These are phyloP conservation scores for Salix udensis DNA, from an alignment of 345 rosid species.

Conservation along the genomic window DNA sequence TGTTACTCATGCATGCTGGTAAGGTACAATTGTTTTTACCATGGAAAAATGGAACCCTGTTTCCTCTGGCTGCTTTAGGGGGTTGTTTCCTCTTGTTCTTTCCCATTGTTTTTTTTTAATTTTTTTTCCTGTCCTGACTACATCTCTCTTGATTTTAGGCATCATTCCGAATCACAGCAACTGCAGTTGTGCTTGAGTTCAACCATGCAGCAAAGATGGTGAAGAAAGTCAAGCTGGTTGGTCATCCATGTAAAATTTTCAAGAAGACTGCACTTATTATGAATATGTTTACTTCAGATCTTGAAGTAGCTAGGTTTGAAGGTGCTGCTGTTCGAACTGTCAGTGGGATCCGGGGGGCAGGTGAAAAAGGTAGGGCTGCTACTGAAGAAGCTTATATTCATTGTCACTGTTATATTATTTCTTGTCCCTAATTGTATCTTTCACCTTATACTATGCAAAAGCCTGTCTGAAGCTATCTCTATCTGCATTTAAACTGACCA, in stretches of 20 bases:
- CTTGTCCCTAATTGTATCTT: not conserved
- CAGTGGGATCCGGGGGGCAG: no score
- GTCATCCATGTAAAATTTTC: slow-evolving; percentile 84
- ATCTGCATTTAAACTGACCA: slow-evolving; percentile 19
- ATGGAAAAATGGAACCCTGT: not conserved
- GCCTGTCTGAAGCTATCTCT: not conserved
- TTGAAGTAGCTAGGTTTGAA: slow-evolving; percentile 66
- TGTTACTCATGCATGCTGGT: not conserved
- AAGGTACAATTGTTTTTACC: not conserved
- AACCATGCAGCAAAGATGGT: slow-evolving; percentile 72
- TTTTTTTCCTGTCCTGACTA: slow-evolving; percentile 6
- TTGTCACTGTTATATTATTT: no score
- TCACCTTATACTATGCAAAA: not conserved
- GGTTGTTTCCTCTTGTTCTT: not conserved
- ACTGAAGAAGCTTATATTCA: no score
- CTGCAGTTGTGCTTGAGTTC: slow-evolving; percentile 67
- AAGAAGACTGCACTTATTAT: slow-evolving; percentile 87
- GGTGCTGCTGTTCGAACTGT: no score
- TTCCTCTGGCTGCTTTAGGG: not conserved
- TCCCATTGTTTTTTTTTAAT: not conserved
- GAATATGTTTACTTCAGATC: slow-evolving; percentile 95
- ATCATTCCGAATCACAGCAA: slow-evolving; percentile 84
- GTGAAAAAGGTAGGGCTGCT: no score
- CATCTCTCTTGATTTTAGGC: slow-evolving; percentile 44
- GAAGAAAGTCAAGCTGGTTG: slow-evolving; percentile 88